Base-by-base conservation (phyloP, 1,139 yeast genomes). In the Taphrina pruni region DNA sequence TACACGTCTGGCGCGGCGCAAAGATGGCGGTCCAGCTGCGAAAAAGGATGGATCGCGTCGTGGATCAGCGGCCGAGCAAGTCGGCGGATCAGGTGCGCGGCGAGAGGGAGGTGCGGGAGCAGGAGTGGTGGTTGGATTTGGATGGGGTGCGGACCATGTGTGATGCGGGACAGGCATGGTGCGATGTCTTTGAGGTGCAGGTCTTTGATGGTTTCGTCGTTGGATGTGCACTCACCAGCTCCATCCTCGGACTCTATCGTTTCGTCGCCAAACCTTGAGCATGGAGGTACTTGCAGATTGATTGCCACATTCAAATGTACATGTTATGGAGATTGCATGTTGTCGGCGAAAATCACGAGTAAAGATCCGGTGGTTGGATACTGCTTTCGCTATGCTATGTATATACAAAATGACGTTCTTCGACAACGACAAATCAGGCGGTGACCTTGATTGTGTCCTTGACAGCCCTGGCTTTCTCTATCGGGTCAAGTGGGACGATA, bases 81-180 rank as follows among this genome's bases (percentile, higher is more conserved):
- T 14, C 21, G 20, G 32, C 32, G 32, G 60, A 62, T n/a, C 48
- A 46, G 14, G 21, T 41, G 12, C 45, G 36, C 2, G 14, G 43
- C 2, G 20, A 20, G 32, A 58, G 46, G 20, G 66, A 39, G 39
- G 14, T 46, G 48, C 26, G 35, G 54, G 55, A 50, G 38, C 55
- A 64, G 35, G 67, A 64, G 45, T 64, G 60, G 61, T 64, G 60
- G 60, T 58, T 54, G 46, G 67, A 64, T 48, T 48, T 64, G 51
- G 67, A 64, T 55, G 67, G 67, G 2, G 14, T 64, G 32, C 32
- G 61, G 35, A 38, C 48, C 3, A 50, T 57, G 51, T 64, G 67
- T 35, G 67, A 64, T 46, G 43, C 48, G 21, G 67, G 67, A 35
- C 67, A 64, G 35, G 67, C 67, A 8, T 54, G 60, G 61, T 64